These are phyloP conservation scores for Mycena floridula DNA, from an alignment of 768 basidiomycete species.

Conservation along the genomic window DNA sequence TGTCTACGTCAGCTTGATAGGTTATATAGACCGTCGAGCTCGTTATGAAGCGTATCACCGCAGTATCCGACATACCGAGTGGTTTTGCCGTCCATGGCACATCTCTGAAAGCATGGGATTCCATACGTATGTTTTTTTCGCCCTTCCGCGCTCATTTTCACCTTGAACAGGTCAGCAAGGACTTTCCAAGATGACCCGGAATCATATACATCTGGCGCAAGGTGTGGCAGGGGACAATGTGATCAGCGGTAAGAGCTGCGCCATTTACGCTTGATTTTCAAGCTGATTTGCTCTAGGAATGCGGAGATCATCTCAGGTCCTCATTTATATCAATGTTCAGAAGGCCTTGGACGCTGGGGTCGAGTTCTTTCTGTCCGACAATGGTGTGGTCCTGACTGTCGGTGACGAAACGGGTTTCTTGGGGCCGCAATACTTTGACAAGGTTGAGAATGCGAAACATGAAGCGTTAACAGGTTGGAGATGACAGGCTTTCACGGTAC, in stretches of 20 bases:
- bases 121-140: constrained; percentile 45
- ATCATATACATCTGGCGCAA: constrained; percentile 91
- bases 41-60: constrained; percentile 53
- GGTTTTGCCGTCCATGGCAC: constrained; percentile 82
- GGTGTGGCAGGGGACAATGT: constrained; percentile 58
- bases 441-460: constrained; percentile 51
- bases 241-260: constrained; percentile 57
- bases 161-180: constrained; percentile 54
- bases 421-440: constrained; percentile 55
- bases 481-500: too few species aligned
- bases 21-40: constrained; percentile 54
- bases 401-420: constrained; percentile 66
- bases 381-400: constrained; percentile 84
- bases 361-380: constrained; percentile 72
- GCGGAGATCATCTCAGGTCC: constrained; percentile 68
- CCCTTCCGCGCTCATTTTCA: not conserved
- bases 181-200: constrained; percentile 78
- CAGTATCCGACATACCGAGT: constrained; percentile 57
- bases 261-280: not conserved
- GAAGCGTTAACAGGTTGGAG: constrained; percentile 20
- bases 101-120: constrained; percentile 57
- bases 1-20: not conserved
- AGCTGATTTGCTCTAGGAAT: constrained; percentile 49
- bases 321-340: constrained; percentile 76
- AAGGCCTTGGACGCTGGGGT: constrained; percentile 65